Percentiles rank a stretch among this genome's conserved stretches.
phyloP scores from a whole-genome alignment of 2,329 filamentous ascomycete species.

The Pestalotiopsis sp. region DNA sequence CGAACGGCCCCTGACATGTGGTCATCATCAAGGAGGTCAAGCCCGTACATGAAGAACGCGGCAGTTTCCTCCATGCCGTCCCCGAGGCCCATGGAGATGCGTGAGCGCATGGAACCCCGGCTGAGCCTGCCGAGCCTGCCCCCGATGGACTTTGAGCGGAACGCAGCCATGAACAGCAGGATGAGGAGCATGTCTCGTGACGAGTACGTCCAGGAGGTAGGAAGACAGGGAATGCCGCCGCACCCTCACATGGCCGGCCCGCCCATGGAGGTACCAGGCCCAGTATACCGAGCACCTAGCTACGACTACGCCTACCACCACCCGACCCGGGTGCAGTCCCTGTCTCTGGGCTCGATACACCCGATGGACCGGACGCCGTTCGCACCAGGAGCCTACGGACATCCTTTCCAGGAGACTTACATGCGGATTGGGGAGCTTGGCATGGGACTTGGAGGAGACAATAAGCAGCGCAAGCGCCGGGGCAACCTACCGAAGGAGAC shows the following conservation, averaged over 20 bases:
- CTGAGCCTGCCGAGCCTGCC: conserved; percentile 45
- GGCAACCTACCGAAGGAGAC: conserved; percentile 91
- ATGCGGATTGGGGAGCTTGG: conserved; percentile 44
- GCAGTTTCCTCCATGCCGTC: conserved; percentile 33
- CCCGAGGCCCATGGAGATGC: conserved; percentile 32
- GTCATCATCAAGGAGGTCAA: conserved; percentile 35
- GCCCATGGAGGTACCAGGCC: conserved; percentile 32
- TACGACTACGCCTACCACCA: conserved; percentile 46
- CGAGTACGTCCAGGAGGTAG: conserved; percentile 32
- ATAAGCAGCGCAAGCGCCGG: conserved; percentile 64
- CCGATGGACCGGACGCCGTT: conserved; percentile 47
- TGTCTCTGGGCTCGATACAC: conserved; percentile 46
- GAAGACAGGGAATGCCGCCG: conserved; percentile 22
- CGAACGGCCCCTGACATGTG: conserved; percentile 37
- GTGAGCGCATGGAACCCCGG: conserved; percentile 38
- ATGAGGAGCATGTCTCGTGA: conserved; percentile 37
- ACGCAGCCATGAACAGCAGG: conserved; percentile 30
- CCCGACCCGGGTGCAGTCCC: conserved; percentile 46
- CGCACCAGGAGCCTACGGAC: conserved; percentile 41
- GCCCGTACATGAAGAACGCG: conserved; percentile 35
- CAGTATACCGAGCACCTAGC: conserved; percentile 34
- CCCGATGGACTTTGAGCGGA: conserved; percentile 40
- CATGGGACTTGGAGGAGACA: conserved; percentile 42
- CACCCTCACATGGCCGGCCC: conserved; percentile 25
- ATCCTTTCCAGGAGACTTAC: conserved; percentile 43